Evolutionary conservation across 176 grass and related monocot species (phyloP).

Genomic region (Eragrostis nindensis): DNA sequence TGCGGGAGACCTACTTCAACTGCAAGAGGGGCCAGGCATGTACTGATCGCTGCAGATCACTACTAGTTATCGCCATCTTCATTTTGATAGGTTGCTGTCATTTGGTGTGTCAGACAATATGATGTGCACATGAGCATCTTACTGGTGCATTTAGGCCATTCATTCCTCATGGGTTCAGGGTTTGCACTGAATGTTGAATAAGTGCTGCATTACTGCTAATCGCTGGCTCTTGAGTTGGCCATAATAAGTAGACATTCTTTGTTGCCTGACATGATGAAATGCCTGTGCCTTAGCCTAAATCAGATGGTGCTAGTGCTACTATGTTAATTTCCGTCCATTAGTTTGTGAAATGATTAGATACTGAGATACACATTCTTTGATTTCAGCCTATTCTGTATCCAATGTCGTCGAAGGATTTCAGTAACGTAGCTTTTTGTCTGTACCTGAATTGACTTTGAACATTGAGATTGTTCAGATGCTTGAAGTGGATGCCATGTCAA

Average conservation of each 20-base stretch:
- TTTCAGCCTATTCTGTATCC: neutral
- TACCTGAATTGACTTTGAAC: neutral
- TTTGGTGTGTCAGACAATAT: neutral
- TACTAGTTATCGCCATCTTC: neutral
- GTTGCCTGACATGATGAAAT: neutral
- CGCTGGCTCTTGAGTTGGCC: neutral
- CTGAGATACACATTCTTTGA: neutral
- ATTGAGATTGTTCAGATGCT: neutral
- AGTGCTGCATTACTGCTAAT: neutral
- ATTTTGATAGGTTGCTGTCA: neutral
- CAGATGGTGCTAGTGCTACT: neutral
- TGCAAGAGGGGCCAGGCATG: constrained; percentile 96
- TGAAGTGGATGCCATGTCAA: neutral
- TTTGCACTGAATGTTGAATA: neutral
- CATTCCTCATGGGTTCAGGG: neutral
- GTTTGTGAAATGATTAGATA: constrained; percentile 15
- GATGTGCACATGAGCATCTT: neutral
- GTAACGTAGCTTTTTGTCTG: neutral
- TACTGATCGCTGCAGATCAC: constrained; percentile 11
- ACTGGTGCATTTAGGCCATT: neutral
- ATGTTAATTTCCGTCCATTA: neutral
- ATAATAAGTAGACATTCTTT: neutral
- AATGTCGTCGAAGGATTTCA: neutral
- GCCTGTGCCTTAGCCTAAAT: neutral
- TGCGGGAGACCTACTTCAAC: constrained; percentile 98